phyloP scores from a whole-genome alignment of 768 basidiomycete genomes.

The Tulasnella sp. region DNA sequence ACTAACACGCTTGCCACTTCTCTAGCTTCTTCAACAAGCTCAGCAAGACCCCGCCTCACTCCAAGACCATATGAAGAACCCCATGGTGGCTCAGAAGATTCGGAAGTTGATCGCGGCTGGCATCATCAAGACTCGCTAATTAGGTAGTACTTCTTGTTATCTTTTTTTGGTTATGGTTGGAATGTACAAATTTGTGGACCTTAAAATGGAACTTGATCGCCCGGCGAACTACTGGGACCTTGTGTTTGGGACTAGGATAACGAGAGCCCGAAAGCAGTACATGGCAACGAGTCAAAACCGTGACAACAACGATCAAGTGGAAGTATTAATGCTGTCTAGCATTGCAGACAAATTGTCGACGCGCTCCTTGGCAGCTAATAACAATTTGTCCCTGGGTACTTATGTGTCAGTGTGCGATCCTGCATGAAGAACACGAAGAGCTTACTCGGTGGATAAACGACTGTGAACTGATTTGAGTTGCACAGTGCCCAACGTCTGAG shows the following conservation, averaged over 20 bases:
- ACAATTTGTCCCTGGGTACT: not conserved
- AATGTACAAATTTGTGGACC: slow-evolving; percentile 6
- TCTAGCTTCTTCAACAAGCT: slow-evolving; percentile 84
- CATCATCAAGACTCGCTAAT: slow-evolving; percentile 83
- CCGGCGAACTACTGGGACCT: too few relatives aligned
- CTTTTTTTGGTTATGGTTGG: not conserved
- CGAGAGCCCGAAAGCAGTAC: not conserved
- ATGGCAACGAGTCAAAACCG: not conserved
- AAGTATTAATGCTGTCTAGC: not conserved
- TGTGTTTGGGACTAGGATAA: not conserved
- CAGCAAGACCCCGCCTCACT: slow-evolving; percentile 86
- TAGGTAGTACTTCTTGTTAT: not conserved
- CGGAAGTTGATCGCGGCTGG: slow-evolving; percentile 90
- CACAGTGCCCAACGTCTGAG: slow-evolving; percentile 2
- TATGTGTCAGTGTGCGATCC: not conserved
- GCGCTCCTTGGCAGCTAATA: slow-evolving; percentile 6
- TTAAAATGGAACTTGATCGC: not conserved
- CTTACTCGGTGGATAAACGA: slow-evolving; percentile 22
- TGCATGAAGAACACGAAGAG: not conserved
- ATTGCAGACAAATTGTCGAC: slow-evolving; percentile 14
- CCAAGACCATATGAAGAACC: slow-evolving; percentile 96
- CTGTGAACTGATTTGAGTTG: slow-evolving; percentile 19
- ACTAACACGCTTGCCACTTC: slow-evolving; percentile 8
- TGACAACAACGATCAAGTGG: not conserved
- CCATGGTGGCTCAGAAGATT: slow-evolving; percentile 76